Base-by-base conservation (phyloP, 768 basidiomycete species). In the Boletus reticulatus region DNA sequence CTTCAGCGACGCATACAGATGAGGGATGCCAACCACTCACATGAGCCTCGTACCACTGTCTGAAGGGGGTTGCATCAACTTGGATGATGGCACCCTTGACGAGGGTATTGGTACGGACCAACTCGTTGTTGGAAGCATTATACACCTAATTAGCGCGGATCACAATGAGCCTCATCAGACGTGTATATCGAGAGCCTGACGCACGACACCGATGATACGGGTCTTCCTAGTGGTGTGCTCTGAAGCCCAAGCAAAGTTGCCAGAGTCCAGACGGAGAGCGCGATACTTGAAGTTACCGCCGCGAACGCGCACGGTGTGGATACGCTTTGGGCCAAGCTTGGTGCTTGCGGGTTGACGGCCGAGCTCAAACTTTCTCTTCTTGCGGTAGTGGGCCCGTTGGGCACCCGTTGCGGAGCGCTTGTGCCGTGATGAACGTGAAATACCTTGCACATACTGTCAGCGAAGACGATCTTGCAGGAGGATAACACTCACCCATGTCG, bases 281-380 rank as follows among this genome's bases (percentile, higher is more conserved):
- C 97, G 88, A 81, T 85, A 87, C 77, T 99, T 99, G 74, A 84
- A 61, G 81, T 94, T 98, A 55, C 97, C 97, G 60, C 97, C 97
- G 69, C 97, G 92, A 38, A 89, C 88, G 69, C 97, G 92, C 61
- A 99, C 94, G 52, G 85, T 83, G 80, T 98, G 97, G 67, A 99
- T 79, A 58, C 97, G 92, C 81, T 98, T 98, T 52, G 88, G 70
- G 48, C 97, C 95, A 62, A 99, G 87, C 81, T 92, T 98, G 72
- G 97, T 99, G 84, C 80, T 94, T 64, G 97, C 97, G 55, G 97
- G 81, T 74, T 98, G 97, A 73, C 97, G 94, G 73, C 96, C 97
- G 69, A 98, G 87, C 84, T 99, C 97, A 78, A 98, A 98, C 81
- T 98, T 98, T 88, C 97, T 88, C 92, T 98, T 99, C 85, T 99